A percentile compares a stretch with the other conserved stretches of the same genome.
Conservation (phyloP, 2,329 filamentous ascomycete genomes). For the Claviceps lovelessii region DNA sequence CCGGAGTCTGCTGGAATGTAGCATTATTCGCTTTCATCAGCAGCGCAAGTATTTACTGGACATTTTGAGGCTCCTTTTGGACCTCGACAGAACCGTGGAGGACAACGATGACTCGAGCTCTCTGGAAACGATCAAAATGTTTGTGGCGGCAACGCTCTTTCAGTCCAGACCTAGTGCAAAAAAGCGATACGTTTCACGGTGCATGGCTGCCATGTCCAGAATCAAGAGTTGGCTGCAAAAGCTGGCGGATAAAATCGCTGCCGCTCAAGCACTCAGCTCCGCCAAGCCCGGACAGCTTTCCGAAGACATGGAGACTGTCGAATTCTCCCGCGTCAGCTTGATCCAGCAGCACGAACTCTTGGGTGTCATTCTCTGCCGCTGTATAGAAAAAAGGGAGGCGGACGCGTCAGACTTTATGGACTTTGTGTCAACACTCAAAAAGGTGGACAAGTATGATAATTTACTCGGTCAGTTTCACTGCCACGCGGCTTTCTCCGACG, state of each 20-base stretch:
- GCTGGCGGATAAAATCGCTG: constrained; percentile 61
- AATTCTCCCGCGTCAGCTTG: constrained; percentile 67
- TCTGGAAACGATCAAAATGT: constrained; percentile 20
- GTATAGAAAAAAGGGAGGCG: constrained; percentile 63
- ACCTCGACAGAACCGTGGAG: constrained; percentile 41
- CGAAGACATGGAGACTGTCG: constrained; percentile 62
- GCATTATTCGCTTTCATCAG: constrained; percentile 78
- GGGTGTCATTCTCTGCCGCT: constrained; percentile 61
- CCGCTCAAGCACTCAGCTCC: constrained; percentile 60
- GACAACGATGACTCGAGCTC: constrained; percentile 32
- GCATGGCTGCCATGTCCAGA: constrained; percentile 59
- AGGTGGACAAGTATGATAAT: constrained; percentile 62
- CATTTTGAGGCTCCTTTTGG: constrained; percentile 65
- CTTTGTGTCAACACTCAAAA: constrained; percentile 54
- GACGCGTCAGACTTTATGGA: constrained; percentile 57
- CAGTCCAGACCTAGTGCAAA: constrained; percentile 24
- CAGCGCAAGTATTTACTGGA: constrained; percentile 72
- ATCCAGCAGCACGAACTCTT: constrained; percentile 82
- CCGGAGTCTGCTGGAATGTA: constrained; percentile 59
- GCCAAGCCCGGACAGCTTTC: constrained; percentile 32
- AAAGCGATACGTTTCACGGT: constrained; percentile 56
- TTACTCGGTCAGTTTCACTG: constrained; percentile 29
- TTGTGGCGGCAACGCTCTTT: constrained; percentile 21
- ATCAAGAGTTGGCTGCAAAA: constrained; percentile 65
- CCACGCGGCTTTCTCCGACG: not conserved